phyloP scores from a whole-genome alignment of 306 rosid species.

The Fagus crenata region DNA sequence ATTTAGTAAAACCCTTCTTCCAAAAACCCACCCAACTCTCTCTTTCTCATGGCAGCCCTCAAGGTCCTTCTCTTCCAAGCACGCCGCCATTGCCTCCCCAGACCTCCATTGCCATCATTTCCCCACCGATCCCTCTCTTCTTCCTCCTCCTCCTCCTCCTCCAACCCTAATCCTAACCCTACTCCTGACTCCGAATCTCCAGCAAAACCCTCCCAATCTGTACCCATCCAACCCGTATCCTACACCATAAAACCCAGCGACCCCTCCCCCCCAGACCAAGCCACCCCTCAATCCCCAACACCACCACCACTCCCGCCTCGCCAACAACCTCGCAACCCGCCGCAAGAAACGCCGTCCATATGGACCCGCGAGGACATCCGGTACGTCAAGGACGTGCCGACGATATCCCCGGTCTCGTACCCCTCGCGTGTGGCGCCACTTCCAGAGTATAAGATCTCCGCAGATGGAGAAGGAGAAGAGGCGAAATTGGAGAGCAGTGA shows the following conservation, averaged over 20 bases:
- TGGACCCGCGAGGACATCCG: slow-evolving; percentile 78
- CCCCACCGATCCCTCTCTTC: slow-evolving; percentile 47
- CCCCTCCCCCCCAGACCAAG: slow-evolving; percentile 29
- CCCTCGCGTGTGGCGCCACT: slow-evolving; percentile 70
- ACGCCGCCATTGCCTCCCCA: slow-evolving; percentile 64
- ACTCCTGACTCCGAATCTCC: slow-evolving; percentile 33
- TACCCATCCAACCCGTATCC: slow-evolving; percentile 65
- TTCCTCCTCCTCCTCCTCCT: slow-evolving; percentile 30
- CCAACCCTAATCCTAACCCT: slow-evolving; percentile 39
- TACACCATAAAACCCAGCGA: slow-evolving; percentile 65
- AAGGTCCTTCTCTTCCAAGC: slow-evolving; percentile 68
- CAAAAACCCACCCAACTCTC: slow-evolving; percentile 27
- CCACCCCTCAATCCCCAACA: slow-evolving; percentile 23
- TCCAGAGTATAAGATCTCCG: slow-evolving; percentile 57
- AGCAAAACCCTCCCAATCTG: slow-evolving; percentile 31
- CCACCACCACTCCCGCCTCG: slow-evolving; percentile 31
- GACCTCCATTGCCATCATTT: slow-evolving; percentile 33
- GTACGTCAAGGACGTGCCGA: slow-evolving; percentile 61
- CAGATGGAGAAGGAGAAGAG: slow-evolving; percentile 6
- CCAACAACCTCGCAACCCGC: slow-evolving; percentile 12
- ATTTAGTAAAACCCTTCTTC: slow-evolving; percentile 12
- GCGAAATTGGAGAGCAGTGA: slow-evolving; percentile 20
- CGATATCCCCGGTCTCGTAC: slow-evolving; percentile 62
- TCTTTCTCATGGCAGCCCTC: slow-evolving; percentile 56
- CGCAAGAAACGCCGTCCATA: slow-evolving; percentile 33